Evolutionary conservation across 805 yeast species (phyloP).

Genomic region (Wickerhamomyces queroliae): DNA sequence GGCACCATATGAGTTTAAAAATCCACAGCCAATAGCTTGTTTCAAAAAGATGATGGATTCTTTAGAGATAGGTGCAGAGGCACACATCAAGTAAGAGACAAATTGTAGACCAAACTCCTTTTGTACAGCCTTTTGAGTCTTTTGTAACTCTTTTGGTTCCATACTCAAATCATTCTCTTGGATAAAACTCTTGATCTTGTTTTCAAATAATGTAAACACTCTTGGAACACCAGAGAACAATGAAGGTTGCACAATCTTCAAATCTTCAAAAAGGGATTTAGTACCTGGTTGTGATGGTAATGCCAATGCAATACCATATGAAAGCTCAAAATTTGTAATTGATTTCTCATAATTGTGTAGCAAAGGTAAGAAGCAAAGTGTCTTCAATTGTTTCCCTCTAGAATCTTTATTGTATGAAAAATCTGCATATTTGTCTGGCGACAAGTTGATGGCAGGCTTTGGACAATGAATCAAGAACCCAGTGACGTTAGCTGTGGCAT

Average conservation of each 20-base stretch:
- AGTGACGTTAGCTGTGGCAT: constrained; percentile 34
- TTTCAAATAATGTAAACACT: constrained; percentile 44
- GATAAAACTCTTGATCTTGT: constrained; percentile 11
- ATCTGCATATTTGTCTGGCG: constrained; percentile 7
- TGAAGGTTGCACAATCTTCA: constrained; percentile 40
- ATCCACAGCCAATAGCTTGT: constrained; percentile 38
- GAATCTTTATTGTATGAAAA: constrained; percentile 14
- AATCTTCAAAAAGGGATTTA: constrained; percentile 40
- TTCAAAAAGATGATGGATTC: constrained; percentile 49
- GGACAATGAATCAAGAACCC: constrained; percentile 23
- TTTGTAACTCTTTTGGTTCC: constrained; percentile 17
- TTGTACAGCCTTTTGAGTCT: constrained; percentile 22
- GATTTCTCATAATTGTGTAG: constrained; percentile 56
- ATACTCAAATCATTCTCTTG: constrained; percentile 28
- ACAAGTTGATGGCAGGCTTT: constrained; percentile 19
- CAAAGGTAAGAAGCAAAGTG: constrained; percentile 41
- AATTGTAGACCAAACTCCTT: constrained; percentile 33
- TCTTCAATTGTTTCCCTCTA: constrained; percentile 14
- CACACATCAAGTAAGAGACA: constrained; percentile 28
- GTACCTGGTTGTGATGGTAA: constrained; percentile 41
- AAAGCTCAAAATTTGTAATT: constrained; percentile 32
- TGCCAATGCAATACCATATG: constrained; percentile 38
- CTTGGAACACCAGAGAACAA: constrained; percentile 49
- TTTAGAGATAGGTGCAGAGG: constrained; percentile 58
- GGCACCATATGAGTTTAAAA: constrained; percentile 55